Evolutionary conservation across 805 yeast species (phyloP), one percentile per base, ranked within the genome.

Genomic region (Hanseniaspora meyeri): DNA sequence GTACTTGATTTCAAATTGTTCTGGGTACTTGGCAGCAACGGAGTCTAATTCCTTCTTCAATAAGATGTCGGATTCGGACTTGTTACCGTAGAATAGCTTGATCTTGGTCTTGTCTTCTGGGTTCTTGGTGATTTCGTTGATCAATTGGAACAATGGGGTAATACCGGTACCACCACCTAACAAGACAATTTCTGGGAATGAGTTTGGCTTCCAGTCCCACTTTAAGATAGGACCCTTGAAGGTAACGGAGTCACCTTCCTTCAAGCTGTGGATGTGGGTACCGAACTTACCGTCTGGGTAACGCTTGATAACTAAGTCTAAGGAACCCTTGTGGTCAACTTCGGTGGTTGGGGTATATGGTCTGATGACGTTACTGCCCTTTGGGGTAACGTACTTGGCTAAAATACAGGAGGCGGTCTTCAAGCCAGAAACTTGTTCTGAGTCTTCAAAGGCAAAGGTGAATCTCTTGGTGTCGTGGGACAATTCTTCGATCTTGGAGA

Each of bases 131-230:
- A 91, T 79, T 68, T 80, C 82, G 65, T 81, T 84, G 60, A 87
- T 70, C 69, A 93, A 73, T 76, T 93, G 98, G 77, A 78, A 90
- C 72, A 93, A 77, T 59, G 98, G 98, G 49, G 97, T 87, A 70
- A 93, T 90, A 72, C 97, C 97, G 52, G 95, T 78, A 68, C 98
- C 98, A 66, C 95, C 98, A 65, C 96, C 97, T 63, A 93, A 76
- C 68, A 93, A 78, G 58, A 84, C 80, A 68, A 93, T 81, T 62
- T 81, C 74, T 65, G 85, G 80, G 75, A 79, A 91, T 68, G 82
- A 80, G 77, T 93, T 91, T 63, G 91, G 85, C 64, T 78, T 78
- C 88, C 95, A 87, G 68, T 84, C 81, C 87, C 93, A 90, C 77
- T 93, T 93, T 65, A 77, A 75, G 62, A 89, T 78, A 62, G 97